A percentile compares a stretch with the other conserved stretches of the same genome.
These are phyloP conservation scores for Avena insularis DNA, from an alignment of 176 grass and related monocot species.

Conservation along the genomic window DNA sequence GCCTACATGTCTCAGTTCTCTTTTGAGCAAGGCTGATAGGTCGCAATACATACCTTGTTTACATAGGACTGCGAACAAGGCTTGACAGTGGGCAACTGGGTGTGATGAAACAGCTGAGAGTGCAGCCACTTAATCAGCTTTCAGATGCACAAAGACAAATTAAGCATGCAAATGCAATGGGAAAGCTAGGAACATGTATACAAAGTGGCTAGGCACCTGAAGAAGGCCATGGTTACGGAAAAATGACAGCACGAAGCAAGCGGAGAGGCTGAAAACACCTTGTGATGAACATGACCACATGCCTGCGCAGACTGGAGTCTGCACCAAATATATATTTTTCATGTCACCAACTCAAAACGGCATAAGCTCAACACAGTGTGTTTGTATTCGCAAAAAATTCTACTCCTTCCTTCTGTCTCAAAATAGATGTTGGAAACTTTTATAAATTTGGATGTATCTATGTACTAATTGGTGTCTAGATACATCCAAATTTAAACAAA, in stretches of 20 bases:
- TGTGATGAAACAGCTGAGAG: not conserved
- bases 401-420: too few species aligned
- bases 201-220: constrained; percentile 4
- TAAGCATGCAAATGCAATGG: not conserved
- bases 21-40: not conserved
- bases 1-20: not conserved
- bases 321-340: too few species aligned
- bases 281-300: too few species aligned
- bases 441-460: too few species aligned
- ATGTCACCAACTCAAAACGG: too few species aligned
- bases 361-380: too few species aligned
- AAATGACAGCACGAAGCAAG: not conserved
- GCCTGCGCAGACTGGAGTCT: too few species aligned
- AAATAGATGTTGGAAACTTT: too few species aligned
- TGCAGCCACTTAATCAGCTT: not conserved
- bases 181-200: not conserved
- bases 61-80: not conserved
- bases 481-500: too few species aligned
- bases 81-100: constrained; percentile 3
- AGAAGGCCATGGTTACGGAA: constrained; percentile 13
- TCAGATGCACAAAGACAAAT: not conserved
- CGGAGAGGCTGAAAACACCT: too few species aligned
- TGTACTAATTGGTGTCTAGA: too few species aligned
- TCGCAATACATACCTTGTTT: not conserved
- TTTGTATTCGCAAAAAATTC: too few species aligned